Base-by-base conservation (phyloP, 805 yeast genomes). In the Candida pseudoglaebosa region DNA sequence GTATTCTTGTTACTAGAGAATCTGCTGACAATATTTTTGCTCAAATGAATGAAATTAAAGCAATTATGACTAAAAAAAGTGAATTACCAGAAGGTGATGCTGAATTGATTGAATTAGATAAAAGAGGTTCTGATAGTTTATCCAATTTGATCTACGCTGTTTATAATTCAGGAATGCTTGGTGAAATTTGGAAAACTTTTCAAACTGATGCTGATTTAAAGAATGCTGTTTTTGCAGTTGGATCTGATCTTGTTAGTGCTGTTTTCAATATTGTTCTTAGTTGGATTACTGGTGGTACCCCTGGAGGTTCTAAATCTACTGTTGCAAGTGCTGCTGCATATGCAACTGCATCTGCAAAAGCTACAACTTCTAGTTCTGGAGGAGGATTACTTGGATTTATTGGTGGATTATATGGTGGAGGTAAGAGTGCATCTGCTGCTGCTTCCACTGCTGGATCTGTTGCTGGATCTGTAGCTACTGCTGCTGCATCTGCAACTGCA, bases 221-320 rank as follows among this genome's bases (percentile, higher is more conserved):
- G 4, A 14, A 18, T 34, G 31, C 32, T 16, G n/a, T 34, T 12
- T 16, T 22, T 5, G 32, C 13, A 12, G 32, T 24, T 5, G 37
- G 31, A 13, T 10, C 14, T 9, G 32, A 24, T 10, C 17, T 34
- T 34, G 22, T 34, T 12, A 18, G 31, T 17, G 21, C 37, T 12
- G 37, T 26, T 6, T 21, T 34, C 13, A 12, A 14, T n/a, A 16
- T 34, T 34, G 22, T 34, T 15, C 13, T 22, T 12, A 12, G 46
- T 22, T 24, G 47, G 19, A 15, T 44, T 9, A 29, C 46, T 7
- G 16, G 45, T 12, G 38, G 44, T 16, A 28, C 52, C 22, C 33
- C 48, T n/a, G 42, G 46, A 13, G 30, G 44, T 3, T 36, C 43
- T 35, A 39, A 44, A 17, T 32, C 45, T 5, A 28, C 46, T 13